These are phyloP conservation scores for Lithospermum erythrorhizon DNA, from an alignment of 257 asterid genomes.

Conservation along the genomic window DNA sequence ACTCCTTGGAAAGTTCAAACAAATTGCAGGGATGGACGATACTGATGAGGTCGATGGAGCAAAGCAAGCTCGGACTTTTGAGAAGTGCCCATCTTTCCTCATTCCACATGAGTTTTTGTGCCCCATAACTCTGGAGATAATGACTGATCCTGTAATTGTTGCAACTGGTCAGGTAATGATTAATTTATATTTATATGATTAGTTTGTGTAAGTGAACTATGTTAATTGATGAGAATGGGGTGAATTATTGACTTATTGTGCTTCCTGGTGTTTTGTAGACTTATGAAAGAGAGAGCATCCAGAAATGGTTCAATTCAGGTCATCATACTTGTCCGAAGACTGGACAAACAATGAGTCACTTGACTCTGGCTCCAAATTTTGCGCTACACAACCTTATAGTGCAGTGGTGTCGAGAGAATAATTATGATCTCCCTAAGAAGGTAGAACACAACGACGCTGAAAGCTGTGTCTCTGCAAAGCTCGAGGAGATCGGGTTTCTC, in stretches of 20 bases:
- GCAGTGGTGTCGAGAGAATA: constrained; percentile 68
- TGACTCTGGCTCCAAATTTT: constrained; percentile 54
- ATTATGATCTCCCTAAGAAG: constrained; percentile 35
- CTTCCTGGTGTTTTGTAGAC: constrained; percentile 27
- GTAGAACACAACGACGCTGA: constrained; percentile 12
- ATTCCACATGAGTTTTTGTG: constrained; percentile 83
- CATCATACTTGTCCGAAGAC: constrained; percentile 75
- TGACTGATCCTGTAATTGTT: constrained; percentile 85
- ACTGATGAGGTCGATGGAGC: constrained; percentile 17
- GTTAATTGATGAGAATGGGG: background rate
- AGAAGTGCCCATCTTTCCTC: constrained; percentile 18
- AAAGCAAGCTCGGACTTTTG: constrained; percentile 15
- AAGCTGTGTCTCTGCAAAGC: constrained; percentile 8
- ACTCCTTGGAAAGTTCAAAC: constrained; percentile 51
- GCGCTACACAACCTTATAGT: constrained; percentile 63
- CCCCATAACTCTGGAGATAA: constrained; percentile 76
- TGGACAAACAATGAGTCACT: constrained; percentile 45
- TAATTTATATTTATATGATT: background rate
- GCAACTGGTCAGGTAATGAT: constrained; percentile 74
- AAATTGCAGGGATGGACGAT: constrained; percentile 40
- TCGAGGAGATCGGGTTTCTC: constrained; percentile 20
- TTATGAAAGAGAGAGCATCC: constrained; percentile 77
- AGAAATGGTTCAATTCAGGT: constrained; percentile 55
- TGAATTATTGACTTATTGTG: background rate
- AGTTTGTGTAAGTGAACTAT: background rate